phyloP scores from a whole-genome alignment of 768 basidiomycete genomes.

The Tephrocybe sp. region DNA sequence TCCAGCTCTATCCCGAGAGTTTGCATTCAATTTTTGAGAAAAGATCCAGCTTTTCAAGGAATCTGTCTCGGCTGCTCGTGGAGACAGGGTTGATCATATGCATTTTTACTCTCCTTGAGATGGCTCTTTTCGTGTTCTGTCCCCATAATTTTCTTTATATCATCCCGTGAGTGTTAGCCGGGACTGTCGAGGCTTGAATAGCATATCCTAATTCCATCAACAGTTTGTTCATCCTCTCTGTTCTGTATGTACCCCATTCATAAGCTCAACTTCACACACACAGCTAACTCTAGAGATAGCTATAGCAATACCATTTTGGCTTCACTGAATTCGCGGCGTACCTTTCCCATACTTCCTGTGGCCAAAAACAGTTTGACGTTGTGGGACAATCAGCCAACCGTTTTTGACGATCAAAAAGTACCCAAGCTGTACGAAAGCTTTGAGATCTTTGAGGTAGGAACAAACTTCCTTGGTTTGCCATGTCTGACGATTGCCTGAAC shows the following conservation, averaged over 20 bases:
- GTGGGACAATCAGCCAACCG: not conserved
- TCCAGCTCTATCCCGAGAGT: constrained; percentile 11
- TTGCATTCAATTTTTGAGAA: constrained; percentile 6
- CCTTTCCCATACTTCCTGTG: not conserved
- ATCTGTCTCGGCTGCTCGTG: constrained; percentile 17
- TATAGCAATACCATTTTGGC: not conserved
- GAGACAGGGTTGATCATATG: constrained; percentile 22
- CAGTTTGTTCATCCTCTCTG: not conserved
- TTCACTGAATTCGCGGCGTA: not conserved
- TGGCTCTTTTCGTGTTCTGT: not conserved
- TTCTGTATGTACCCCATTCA: not conserved
- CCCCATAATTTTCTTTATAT: not conserved
- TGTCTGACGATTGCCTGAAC: not conserved
- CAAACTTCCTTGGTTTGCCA: not conserved
- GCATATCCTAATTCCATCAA: not conserved
- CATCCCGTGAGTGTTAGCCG: not conserved
- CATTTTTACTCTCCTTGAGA: not conserved
- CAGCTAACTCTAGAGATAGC: not conserved
- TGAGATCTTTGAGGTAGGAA: not conserved
- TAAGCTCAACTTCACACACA: not conserved
- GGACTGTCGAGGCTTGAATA: no score
- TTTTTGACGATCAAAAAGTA: not conserved
- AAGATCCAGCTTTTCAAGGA: constrained; percentile 6
- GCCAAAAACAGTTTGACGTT: constrained; percentile 1
- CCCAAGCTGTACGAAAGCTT: not conserved